Evolutionary conservation across 2,329 filamentous ascomycete species (phyloP).

Genomic region (Fusarium nodosum): DNA sequence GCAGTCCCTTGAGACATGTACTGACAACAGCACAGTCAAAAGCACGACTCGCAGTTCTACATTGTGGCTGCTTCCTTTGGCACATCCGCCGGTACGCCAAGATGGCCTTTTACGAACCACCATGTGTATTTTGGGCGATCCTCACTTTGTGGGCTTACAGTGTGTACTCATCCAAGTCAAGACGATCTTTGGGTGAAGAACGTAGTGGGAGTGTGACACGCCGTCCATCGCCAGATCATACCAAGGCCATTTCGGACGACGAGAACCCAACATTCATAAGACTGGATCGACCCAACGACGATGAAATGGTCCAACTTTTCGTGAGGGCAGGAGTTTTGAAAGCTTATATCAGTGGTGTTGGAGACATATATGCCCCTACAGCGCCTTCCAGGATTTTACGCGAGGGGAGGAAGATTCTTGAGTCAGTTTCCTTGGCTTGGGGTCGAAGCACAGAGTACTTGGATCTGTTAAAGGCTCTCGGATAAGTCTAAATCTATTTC

Average conservation of each 20-base stretch:
- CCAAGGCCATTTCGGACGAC: background rate
- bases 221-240: constrained; percentile 8
- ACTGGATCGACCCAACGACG: constrained; percentile 68
- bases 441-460: constrained; percentile 31
- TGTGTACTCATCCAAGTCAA: constrained; percentile 25
- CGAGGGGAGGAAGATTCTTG: constrained; percentile 43
- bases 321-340: constrained; percentile 65
- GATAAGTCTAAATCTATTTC: background rate
- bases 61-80: constrained; percentile 62
- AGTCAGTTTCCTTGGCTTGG: constrained; percentile 35
- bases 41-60: constrained; percentile 60
- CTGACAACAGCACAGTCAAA: constrained; percentile 53
- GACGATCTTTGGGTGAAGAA: background rate
- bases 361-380: constrained; percentile 57
- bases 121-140: constrained; percentile 56
- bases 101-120: constrained; percentile 57
- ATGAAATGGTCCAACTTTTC: constrained; percentile 70
- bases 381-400: constrained; percentile 40
- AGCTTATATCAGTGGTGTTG: constrained; percentile 65
- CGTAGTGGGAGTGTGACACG: constrained; percentile 21
- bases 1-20: fast-evolving
- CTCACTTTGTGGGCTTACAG: constrained; percentile 59
- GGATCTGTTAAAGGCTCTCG: constrained; percentile 3
- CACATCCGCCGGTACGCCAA: constrained; percentile 61
- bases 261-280: constrained; percentile 60